Evolutionary conservation across 2,329 filamentous ascomycete genomes (phyloP), one percentile per base, ranked within the genome.

Genomic region (Tolypocladium sp.): DNA sequence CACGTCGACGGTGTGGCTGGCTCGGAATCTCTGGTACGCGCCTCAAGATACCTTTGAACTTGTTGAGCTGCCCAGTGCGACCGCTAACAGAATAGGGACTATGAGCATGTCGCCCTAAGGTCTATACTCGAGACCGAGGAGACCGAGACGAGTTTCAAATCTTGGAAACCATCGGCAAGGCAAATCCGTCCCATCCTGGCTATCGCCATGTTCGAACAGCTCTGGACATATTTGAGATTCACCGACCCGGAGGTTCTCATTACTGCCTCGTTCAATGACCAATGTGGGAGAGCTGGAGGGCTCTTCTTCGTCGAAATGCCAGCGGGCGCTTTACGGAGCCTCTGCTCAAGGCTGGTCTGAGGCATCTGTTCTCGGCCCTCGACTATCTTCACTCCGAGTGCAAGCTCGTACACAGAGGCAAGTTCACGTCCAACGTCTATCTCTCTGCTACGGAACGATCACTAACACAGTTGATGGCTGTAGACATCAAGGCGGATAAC

Each of bases 341-440:
- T 30, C 64, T 78, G 4, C 64, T 78, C 12, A 73, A 70, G 58
- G 63, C 61, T 33, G 68, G 69, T 22, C 67, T 78, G 58, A 63
- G 51, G 37, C 27, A 44, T 4, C 55, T 66, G 6, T 71, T 78
- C 30, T 68, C 69, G 40, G 76, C 74, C 20, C 71, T 77, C 4
- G 74, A 78, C 57, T 69, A 64, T 35, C 61, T 78, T 30, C 76
- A 78, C 61, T 70, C 68, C 3, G 73, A 77, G 61, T 75, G 72
- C 64, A 71, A 72, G 53, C 64, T 79, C 59, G 68, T 77, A 20
- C 77, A 79, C 63, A 78, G 73, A 57, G 74, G 73, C 74, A 70
- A n/a, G n/a, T n/a, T n/a, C n/a, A n/a, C n/a, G n/a, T n/a, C n/a
- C n/a, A n/a, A n/a, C n/a, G n/a, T n/a, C n/a, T n/a, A n/a, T n/a